Percentiles rank a stretch among this genome's conserved stretches.
Conservation (phyloP, 345 rosid genomes). For the Murraya paniculata region DNA sequence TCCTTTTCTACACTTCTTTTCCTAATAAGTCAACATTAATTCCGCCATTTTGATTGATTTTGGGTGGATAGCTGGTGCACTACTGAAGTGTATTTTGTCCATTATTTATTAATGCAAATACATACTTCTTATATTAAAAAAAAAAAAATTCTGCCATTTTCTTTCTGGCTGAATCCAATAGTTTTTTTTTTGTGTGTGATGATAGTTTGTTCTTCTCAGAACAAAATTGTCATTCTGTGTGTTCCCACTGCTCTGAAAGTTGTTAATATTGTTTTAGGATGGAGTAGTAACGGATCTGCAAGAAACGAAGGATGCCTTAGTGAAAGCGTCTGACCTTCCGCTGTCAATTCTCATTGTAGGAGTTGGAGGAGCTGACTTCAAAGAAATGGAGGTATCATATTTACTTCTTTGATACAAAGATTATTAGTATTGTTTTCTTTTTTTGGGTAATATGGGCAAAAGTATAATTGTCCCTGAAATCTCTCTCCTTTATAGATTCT, state of each 20-base stretch:
- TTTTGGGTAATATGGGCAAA: neutral
- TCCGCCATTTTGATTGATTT: neutral
- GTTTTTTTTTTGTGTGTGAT: neutral
- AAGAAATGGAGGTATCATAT: slow-evolving; percentile 88
- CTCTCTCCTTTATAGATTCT: slow-evolving; percentile 42
- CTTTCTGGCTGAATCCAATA: neutral
- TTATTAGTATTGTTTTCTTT: neutral
- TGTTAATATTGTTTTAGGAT: slow-evolving; percentile 46
- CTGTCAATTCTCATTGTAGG: slow-evolving; percentile 90
- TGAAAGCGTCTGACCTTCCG: slow-evolving; percentile 91
- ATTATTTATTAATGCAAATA: no score
- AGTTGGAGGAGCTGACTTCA: slow-evolving; percentile 98
- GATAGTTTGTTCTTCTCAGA: slow-evolving; percentile 3
- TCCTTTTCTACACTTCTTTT: neutral
- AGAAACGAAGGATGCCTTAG: slow-evolving; percentile 90
- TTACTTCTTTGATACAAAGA: neutral
- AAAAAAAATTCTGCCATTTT: neutral
- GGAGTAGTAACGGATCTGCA: slow-evolving; percentile 97
- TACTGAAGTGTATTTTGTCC: no score
- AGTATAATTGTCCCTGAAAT: neutral
- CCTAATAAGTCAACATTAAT: neutral
- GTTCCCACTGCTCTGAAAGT: slow-evolving; percentile 10
- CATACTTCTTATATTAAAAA: no score
- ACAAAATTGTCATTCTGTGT: slow-evolving; percentile 9
- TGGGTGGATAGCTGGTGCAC: no score